These are phyloP conservation scores for Glaciozyma antarctica DNA, from an alignment of 768 basidiomycete genomes.

Conservation along the genomic window DNA sequence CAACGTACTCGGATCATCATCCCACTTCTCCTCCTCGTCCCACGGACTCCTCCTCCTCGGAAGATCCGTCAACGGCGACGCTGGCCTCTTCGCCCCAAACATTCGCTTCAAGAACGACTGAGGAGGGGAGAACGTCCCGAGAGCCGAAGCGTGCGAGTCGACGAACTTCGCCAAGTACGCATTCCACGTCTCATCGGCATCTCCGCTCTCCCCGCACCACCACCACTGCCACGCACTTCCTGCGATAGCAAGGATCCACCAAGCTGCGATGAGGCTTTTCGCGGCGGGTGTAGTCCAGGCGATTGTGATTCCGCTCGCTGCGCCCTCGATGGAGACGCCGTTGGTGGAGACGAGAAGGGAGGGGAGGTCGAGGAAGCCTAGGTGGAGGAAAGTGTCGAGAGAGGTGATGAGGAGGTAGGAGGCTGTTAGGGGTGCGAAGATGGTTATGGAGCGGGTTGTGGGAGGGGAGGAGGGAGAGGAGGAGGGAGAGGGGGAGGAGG, in stretches of 20 bases:
- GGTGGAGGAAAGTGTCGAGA: constrained; percentile 8
- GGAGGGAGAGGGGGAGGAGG: not conserved
- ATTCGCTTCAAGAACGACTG: not conserved
- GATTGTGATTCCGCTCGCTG: not conserved
- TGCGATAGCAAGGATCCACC: constrained; percentile 12
- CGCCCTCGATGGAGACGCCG: not conserved
- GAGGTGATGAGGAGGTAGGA: constrained; percentile 18
- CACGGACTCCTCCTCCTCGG: not conserved
- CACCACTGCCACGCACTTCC: constrained; percentile 5
- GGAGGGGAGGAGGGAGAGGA: not conserved
- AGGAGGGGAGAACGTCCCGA: constrained; percentile 1
- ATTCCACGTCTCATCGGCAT: constrained; percentile 21
- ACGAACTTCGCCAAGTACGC: constrained; percentile 14
- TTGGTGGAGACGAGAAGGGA: not conserved
- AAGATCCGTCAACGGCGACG: not conserved
- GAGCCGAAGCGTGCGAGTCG: not conserved
- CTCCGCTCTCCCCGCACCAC: constrained; percentile 12
- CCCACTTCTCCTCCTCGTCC: constrained; percentile 10
- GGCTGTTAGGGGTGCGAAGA: not conserved
- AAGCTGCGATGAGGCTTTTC: constrained; percentile 12
- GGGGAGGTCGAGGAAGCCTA: constrained; percentile 16
- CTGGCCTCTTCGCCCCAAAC: not conserved
- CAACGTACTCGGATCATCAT: not conserved
- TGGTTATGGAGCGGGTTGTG: not conserved
- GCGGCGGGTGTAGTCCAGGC: not conserved